Conservation (phyloP, 2,329 filamentous ascomycete species). For the Pseudocercospora fuligena region DNA sequence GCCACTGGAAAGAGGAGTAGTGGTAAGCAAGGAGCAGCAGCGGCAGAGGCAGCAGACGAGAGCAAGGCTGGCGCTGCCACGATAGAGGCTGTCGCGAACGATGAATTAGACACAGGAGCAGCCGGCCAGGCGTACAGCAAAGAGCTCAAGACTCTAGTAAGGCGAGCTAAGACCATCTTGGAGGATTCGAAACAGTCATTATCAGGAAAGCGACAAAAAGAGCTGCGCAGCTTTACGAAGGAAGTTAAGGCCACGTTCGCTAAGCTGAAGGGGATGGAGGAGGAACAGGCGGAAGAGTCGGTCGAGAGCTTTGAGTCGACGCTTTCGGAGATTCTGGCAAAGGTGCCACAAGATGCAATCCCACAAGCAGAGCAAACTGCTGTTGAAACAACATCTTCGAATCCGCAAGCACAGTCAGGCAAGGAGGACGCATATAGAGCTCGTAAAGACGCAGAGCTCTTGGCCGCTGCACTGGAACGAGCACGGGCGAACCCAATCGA, state of each 20-base stretch:
- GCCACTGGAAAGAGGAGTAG: slow-evolving; percentile 18
- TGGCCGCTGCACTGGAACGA: slow-evolving; percentile 63
- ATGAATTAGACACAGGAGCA: slow-evolving; percentile 13
- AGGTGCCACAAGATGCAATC: slow-evolving; percentile 49
- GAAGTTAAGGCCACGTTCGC: slow-evolving; percentile 67
- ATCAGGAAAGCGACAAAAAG: slow-evolving; percentile 73
- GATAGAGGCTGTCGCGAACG: slow-evolving; percentile 17
- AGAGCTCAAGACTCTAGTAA: slow-evolving; percentile 59
- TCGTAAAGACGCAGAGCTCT: slow-evolving; percentile 61
- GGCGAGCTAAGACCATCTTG: slow-evolving; percentile 65
- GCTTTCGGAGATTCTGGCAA: slow-evolving; percentile 45
- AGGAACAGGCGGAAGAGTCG: slow-evolving; percentile 30
- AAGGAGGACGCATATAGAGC: slow-evolving; percentile 54
- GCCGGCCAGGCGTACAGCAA: slow-evolving; percentile 33
- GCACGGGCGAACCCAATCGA: slow-evolving; percentile 79
- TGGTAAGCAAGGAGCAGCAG: slow-evolving; percentile 20
- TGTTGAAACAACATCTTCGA: slow-evolving; percentile 36
- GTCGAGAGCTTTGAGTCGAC: slow-evolving; percentile 42
- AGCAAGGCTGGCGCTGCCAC: slow-evolving; percentile 30
- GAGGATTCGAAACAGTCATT: slow-evolving; percentile 56
- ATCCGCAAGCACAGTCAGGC: slow-evolving; percentile 39
- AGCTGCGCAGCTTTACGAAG: slow-evolving; percentile 73
- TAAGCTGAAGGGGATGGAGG: slow-evolving; percentile 47
- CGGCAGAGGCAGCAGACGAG: slow-evolving; percentile 32
- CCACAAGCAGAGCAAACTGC: slow-evolving; percentile 22